These are phyloP conservation scores for Colletotrichum kahawae DNA, from an alignment of 2,329 filamentous ascomycete genomes.

Conservation along the genomic window DNA sequence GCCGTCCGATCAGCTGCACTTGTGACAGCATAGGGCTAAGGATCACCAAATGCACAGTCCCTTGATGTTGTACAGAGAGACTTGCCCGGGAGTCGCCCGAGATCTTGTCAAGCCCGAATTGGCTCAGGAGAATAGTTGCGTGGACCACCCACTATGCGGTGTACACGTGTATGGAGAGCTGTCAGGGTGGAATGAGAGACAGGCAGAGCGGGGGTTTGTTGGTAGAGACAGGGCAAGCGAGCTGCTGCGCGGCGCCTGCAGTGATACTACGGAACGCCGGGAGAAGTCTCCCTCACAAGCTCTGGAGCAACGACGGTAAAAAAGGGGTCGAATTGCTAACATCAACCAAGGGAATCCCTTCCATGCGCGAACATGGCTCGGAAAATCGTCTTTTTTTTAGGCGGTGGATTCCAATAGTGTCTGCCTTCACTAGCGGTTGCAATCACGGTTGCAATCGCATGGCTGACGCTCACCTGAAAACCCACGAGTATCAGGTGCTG, in stretches of 20 bases:
- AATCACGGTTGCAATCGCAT: background rate
- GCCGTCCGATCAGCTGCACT: background rate
- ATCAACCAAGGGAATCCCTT: background rate
- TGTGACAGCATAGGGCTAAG: background rate
- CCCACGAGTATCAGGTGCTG: background rate
- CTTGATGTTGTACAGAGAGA: background rate
- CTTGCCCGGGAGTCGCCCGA: background rate
- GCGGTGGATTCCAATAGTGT: background rate
- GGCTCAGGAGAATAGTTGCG: background rate
- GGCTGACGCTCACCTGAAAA: background rate
- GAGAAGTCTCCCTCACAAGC: background rate
- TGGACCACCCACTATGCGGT: background rate
- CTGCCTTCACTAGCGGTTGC: background rate
- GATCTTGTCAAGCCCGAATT: background rate
- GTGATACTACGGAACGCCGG: background rate
- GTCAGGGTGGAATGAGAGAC: background rate
- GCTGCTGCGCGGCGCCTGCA: slow-evolving; percentile 3
- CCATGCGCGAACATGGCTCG: background rate
- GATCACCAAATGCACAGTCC: background rate
- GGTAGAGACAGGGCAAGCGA: background rate
- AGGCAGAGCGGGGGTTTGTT: background rate
- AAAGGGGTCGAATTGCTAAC: background rate
- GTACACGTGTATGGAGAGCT: slow-evolving; percentile 3
- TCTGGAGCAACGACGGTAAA: background rate
- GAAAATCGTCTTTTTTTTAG: background rate